Evolutionary conservation across 306 rosid species (phyloP), one percentile per base, ranked within the genome.

Genomic region (Fagus crenata): DNA sequence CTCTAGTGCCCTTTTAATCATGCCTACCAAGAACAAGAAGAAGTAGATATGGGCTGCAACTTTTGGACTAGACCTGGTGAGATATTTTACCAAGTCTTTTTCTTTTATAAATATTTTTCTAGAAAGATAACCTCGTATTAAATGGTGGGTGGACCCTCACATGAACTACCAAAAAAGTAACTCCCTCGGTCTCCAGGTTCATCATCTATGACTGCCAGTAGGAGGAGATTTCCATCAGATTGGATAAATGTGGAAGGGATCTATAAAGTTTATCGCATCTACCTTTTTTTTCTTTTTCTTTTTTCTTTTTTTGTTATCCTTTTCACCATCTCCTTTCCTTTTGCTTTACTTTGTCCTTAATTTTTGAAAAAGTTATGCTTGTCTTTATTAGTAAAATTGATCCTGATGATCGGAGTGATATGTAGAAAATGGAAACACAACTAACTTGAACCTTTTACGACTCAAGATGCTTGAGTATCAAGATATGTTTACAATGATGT

Each of bases 121-220:
- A n/a, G 41, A 67, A 15, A 9, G 55, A 74, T 69, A 73, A 43
- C 67, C 78, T 73, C 72, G 54, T 81, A 82, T 77, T 79, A 31
- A 76, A 76, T 77, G 77, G 85, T 77, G 87, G 75, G 82, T 77
- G 74, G 86, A 75, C 53, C 84, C 71, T 15, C 54, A 77, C 42
- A 42, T 58, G 49, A 31, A 80, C 40, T 71, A 68, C 15, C 14
- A 43, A 80, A 74, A 81, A 65, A 65, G 70, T 1, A 14, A 17
- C 28, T 37, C 75, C 78, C 76, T 59, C 2, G 63, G 71, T 60
- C 81, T 76, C 15, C 41, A 5, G 75, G 75, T 74, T 67, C 36
- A 65, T 53, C 77, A 73, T 79, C 71, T 73, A 41, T 69, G 67
- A 68, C 37, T 6, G 28, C 0, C 28, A 22, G 28, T 22, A 22